phyloP scores from a whole-genome alignment of 163 green algal genomes.

The Trebouxia gelatinosa region DNA sequence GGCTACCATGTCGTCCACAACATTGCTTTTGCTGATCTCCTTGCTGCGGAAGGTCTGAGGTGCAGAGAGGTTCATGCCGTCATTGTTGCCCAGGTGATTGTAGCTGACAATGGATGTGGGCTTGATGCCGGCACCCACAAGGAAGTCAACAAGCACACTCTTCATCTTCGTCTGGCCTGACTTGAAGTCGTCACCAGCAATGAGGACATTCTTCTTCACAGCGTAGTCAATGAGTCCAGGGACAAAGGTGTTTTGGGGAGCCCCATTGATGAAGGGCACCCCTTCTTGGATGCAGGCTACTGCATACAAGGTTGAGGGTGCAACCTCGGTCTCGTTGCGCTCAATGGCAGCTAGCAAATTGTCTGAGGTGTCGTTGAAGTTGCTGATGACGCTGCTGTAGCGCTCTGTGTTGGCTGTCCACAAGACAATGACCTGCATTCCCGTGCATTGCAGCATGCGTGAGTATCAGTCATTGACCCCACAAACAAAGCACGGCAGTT shows the following conservation, averaged over 20 bases:
- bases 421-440: slow-evolving; percentile 76
- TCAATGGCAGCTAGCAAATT: slow-evolving; percentile 91
- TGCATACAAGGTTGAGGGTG: slow-evolving; percentile 95
- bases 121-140: slow-evolving; percentile 95
- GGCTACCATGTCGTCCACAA: slow-evolving; percentile 99
- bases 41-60: slow-evolving; percentile 91
- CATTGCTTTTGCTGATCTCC: slow-evolving; percentile 99
- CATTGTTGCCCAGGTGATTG: slow-evolving; percentile 99
- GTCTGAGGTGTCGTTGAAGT: slow-evolving; percentile 95
- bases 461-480: too few species aligned
- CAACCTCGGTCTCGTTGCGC: slow-evolving; percentile 75
- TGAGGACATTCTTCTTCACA: slow-evolving; percentile 73
- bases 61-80: slow-evolving; percentile 97
- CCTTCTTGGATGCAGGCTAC: slow-evolving; percentile 91
- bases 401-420: slow-evolving; percentile 99
- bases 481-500: too few species aligned
- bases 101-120: slow-evolving; percentile 97
- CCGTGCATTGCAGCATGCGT: too few species aligned
- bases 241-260: slow-evolving; percentile 99
- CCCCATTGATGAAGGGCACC: slow-evolving; percentile 98
- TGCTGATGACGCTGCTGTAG: slow-evolving; percentile 83
- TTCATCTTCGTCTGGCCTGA: slow-evolving; percentile 99
- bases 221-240: slow-evolving; percentile 85
- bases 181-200: slow-evolving; percentile 99
- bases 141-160: slow-evolving; percentile 92